These are phyloP conservation scores for Blastobotrys mokoenaii DNA, from an alignment of 805 yeast species.

Conservation along the genomic window DNA sequence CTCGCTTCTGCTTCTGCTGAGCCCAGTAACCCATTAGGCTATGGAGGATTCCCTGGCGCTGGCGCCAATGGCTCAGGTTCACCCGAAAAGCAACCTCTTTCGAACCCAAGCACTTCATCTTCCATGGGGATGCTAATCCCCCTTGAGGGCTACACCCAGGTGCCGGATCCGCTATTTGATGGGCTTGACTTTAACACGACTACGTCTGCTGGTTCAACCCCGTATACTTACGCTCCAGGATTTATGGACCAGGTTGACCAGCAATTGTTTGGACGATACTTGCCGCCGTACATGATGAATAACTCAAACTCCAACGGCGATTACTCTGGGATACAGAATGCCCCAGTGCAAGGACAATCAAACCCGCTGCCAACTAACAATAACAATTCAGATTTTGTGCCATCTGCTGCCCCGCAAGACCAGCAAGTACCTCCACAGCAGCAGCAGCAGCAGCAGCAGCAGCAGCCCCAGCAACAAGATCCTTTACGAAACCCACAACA, in stretches of 20 bases:
- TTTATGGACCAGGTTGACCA: conserved; percentile 79
- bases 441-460: conserved; percentile 2
- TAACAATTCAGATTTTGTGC: neutral
- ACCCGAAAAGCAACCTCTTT: neutral
- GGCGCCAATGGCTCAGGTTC: neutral
- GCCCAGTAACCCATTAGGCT: too few species aligned
- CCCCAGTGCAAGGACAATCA: neutral
- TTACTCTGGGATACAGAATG: neutral
- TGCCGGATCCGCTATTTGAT: neutral
- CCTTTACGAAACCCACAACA: too few species aligned
- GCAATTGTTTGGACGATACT: conserved; percentile 72
- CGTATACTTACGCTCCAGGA: conserved; percentile 55
- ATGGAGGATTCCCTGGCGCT: neutral
- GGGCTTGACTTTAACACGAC: neutral
- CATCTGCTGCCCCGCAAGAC: neutral
- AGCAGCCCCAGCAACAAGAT: neutral
- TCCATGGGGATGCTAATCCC: neutral
- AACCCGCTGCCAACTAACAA: neutral
- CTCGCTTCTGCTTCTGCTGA: neutral
- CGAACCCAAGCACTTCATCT: neutral
- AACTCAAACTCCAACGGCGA: neutral
- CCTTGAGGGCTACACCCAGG: neutral
- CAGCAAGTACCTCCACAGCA: neutral
- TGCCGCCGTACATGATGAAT: conserved; percentile 74
- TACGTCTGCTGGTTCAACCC: conserved; percentile 2